Conservation (phyloP, 1,284 basidiomycete species). For the Flammula alnicola region DNA sequence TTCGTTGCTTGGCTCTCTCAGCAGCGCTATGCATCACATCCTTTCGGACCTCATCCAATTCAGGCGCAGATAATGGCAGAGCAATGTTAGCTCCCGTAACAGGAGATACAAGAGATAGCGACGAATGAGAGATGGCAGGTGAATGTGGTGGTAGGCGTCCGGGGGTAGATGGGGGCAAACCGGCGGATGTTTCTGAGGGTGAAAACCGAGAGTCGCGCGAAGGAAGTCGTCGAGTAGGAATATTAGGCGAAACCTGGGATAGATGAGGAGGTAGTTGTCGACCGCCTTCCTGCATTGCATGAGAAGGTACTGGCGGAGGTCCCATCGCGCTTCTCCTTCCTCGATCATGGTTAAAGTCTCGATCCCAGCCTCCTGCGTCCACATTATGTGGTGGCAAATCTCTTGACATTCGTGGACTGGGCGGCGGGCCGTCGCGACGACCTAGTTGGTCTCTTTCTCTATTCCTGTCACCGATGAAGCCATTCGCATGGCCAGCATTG, state of each 20-base stretch:
- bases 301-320: constrained; percentile 51
- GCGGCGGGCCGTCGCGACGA: constrained; percentile 36
- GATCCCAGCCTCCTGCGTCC: constrained; percentile 29
- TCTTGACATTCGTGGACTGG: constrained; percentile 38
- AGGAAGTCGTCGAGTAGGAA: constrained; percentile 36
- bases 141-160: constrained; percentile 45
- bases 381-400: constrained; percentile 23
- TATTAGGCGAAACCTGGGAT: constrained; percentile 35
- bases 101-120: constrained; percentile 38
- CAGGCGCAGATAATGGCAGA: constrained; percentile 46
- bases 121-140: constrained; percentile 45
- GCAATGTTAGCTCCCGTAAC: constrained; percentile 34
- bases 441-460: no score
- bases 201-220: constrained; percentile 42
- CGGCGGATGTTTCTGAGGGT: constrained; percentile 28
- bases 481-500: constrained; percentile 28
- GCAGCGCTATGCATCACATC: constrained; percentile 90
- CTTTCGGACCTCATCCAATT: constrained; percentile 76
- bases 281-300: constrained; percentile 39
- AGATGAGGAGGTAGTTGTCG: constrained; percentile 56
- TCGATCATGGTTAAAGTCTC: constrained; percentile 34
- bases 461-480: constrained; percentile 22
- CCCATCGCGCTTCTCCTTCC: constrained; percentile 50
- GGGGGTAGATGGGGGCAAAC: constrained; percentile 29
- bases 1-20: constrained; percentile 79